Evolutionary conservation across 805 yeast species (phyloP), one percentile per base, ranked within the genome.

Genomic region (Teunomyces barrocoloradensis): DNA sequence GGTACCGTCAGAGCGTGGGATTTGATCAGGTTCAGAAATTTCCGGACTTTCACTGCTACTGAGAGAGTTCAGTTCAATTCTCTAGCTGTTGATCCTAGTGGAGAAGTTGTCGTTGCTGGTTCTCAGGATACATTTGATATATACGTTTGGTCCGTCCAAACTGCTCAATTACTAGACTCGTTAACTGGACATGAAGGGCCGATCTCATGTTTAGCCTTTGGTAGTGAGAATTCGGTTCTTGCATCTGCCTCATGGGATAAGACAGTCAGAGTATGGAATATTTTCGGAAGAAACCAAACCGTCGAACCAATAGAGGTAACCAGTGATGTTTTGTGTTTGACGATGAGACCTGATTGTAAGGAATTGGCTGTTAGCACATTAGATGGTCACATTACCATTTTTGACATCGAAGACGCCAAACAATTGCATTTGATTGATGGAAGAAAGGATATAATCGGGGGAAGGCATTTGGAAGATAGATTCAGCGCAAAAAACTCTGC

Each of bases 1-100:
- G 99, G 99, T 49, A 94, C 99, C 0, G 90, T 94, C 7, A 79
- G 97, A 57, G 99, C 99, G 0, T 94, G 96, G 96, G 99, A 94
- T 74, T 73, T 94, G 52, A 78, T 91, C 32, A 77, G 99, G 57
- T 94, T 86, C 65, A 81, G 99, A 64, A 94, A 94, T 62, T 94
- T 94, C 74, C 79, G 98, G 57, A 89, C 96, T 0, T 91, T 92
- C 63, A 90, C 98, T 0, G 94, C 97, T 0, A 82, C 96, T 3
- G 85, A 84, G 54, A 77, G 98, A 57, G 74, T 91, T 23, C 97
- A 90, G 61, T 94, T 92, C 67, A 84, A 83, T 44, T 81, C 89
- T 45, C 69, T 94, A 50, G 98, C 98, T 0, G 96, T 90, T 37
- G 99, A 94, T 65, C 96, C 98, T 25, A 86, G 96, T 60, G 99